Base-by-base conservation (phyloP, 176 grass and related monocot species). In the Coix lacrymajobi region DNA sequence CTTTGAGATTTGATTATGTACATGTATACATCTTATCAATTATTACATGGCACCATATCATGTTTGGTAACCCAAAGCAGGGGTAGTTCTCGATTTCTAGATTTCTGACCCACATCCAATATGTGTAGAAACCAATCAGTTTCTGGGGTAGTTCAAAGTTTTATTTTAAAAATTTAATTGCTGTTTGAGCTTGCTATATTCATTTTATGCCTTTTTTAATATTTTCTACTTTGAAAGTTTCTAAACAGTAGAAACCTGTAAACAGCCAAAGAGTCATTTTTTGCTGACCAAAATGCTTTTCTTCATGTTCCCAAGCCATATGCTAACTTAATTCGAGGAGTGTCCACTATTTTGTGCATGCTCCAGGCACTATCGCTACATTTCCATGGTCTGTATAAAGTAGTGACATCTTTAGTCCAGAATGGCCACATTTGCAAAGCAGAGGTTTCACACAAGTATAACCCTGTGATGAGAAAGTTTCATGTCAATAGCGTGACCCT, bases 1-100 rank as follows among this genome's bases (percentile, higher is more conserved):
- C 77, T 77, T 79, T 3, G 76, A 79, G 31, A 26, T 74, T 73
- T 13, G 7, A 0, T 78, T 66, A 61, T 48, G 31, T 89, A 45
- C 62, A 40, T 46, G n/a, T 89, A 52, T 75, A 31, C 58, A 28
- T 45, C 28, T 72, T 85, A 37, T 61, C 7, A 32, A 58, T 58
- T 71, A 0, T 45, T 65, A 8, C 4, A 13, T 46, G 40, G 20
- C 13, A 46, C 4, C 63, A 30, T 4, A 71, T 54, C 63, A 2
- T 82, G 44, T 65, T 77, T 86, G 20, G 16, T 44, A 48, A 52
- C 30, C 39, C 30, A 67, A 36, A 33, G 2, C 11, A 25, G 13
- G 43, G 30, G n/a, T 28, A 34, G 26, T 72, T 72, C 48, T 51
- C 5, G 1, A 20, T 51, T 20, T 19, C 46, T 49, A 16, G 46